Percentiles rank a stretch among this genome's conserved stretches.
Evolutionary conservation across 2,329 filamentous ascomycete species (phyloP).

Genomic region (Diaporthe aspalathi): DNA sequence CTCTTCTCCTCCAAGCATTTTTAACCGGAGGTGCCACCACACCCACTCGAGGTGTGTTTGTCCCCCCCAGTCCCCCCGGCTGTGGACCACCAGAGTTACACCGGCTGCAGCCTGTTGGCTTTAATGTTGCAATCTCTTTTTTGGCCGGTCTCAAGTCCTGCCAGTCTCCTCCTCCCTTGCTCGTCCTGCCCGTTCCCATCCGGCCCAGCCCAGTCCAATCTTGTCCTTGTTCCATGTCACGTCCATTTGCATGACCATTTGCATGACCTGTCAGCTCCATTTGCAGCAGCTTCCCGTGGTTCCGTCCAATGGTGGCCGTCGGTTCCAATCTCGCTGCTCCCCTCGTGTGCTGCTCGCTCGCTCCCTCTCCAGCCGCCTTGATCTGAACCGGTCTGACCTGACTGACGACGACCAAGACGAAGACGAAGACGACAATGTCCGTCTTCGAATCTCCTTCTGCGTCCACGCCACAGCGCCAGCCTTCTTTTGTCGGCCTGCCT

Average conservation of each 20-base stretch:
- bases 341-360: background rate
- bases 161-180: constrained; percentile 6
- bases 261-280: constrained; percentile 10
- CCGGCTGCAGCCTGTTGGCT: constrained; percentile 28
- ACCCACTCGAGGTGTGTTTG: background rate
- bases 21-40: background rate
- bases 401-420: background rate
- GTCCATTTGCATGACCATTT: background rate
- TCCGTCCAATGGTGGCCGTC: constrained; percentile 13
- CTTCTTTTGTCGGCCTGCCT: constrained; percentile 68
- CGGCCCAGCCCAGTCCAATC: background rate
- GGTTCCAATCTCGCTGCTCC: constrained; percentile 13
- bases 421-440: constrained; percentile 33
- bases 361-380: constrained; percentile 3
- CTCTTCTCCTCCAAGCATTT: background rate
- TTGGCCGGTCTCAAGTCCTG: too few relatives aligned
- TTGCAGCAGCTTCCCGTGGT: constrained; percentile 9
- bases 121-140: constrained; percentile 27
- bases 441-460: constrained; percentile 26
- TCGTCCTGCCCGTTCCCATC: background rate
- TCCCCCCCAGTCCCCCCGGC: too few relatives aligned
- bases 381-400: background rate
- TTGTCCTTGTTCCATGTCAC: background rate
- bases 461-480: constrained; percentile 52
- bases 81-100: constrained; percentile 14